These are phyloP conservation scores for Podila minutissima DNA, from an alignment of 192 early-diverging fungal genomes.

Conservation along the genomic window DNA sequence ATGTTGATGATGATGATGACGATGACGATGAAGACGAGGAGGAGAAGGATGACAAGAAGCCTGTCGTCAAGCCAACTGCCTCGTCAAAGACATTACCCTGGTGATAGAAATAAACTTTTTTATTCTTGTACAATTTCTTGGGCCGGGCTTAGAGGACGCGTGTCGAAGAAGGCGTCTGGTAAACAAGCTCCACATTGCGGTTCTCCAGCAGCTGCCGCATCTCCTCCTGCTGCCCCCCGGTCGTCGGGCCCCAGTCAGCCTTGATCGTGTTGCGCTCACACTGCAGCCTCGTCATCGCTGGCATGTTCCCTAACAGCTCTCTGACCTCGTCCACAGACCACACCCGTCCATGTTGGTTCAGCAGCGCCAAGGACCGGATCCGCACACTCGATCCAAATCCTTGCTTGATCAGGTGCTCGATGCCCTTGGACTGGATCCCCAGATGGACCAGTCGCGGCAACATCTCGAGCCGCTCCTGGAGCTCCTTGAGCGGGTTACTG, in stretches of 20 bases:
- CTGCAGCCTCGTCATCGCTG: conserved; percentile 5
- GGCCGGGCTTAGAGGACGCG: background rate
- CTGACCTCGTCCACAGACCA: conserved; percentile 26
- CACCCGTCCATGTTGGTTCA: conserved; percentile 39
- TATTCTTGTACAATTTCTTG: no score
- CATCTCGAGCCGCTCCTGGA: conserved; percentile 27
- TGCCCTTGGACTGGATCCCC: conserved; percentile 34
- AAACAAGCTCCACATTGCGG: conserved; percentile 1
- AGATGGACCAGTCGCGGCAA: conserved; percentile 33
- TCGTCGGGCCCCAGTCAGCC: background rate
- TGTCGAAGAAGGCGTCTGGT: background rate
- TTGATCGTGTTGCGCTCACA: conserved; percentile 45
- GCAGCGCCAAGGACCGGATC: conserved; percentile 22
- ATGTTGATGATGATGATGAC: conserved; percentile 4
- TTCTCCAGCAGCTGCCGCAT: background rate
- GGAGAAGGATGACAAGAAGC: background rate
- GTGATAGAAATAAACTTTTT: no score
- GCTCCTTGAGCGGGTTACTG: conserved; percentile 27
- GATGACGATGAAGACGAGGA: conserved; percentile 7
- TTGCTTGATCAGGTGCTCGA: conserved; percentile 31
- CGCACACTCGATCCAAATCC: conserved; percentile 36
- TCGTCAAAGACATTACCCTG: no score
- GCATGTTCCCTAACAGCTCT: conserved; percentile 35
- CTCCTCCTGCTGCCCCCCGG: no score
- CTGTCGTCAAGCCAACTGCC: background rate